These are phyloP conservation scores for Pelargonium fulgidum DNA, from an alignment of 441 rosid species.

Conservation along the genomic window DNA sequence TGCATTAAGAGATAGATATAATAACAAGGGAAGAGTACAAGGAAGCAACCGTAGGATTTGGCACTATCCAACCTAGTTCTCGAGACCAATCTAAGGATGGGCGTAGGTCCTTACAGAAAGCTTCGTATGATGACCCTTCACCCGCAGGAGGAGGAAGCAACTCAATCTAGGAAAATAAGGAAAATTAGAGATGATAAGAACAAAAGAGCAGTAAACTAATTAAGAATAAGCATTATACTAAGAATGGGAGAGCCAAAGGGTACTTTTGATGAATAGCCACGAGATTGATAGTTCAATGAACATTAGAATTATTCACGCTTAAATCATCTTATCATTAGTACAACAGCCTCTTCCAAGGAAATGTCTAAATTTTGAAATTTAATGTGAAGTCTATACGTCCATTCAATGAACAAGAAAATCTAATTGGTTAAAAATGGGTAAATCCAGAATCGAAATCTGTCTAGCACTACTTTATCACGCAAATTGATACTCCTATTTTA, in stretches of 20 bases:
- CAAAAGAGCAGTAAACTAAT: background rate
- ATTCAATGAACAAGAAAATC: background rate
- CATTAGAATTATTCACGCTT: too few species aligned
- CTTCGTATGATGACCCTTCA: constrained; percentile 55
- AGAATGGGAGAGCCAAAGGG: background rate
- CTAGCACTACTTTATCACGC: background rate
- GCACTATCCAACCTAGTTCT: constrained; percentile 57
- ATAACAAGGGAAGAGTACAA: background rate
- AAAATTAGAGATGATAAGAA: background rate
- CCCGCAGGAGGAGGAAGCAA: constrained; percentile 61
- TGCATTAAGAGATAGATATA: constrained; percentile 1
- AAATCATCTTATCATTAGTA: background rate
- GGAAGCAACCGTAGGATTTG: constrained; percentile 31
- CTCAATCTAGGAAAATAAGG: constrained; percentile 36
- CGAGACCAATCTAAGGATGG: constrained; percentile 77
- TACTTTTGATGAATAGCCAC: background rate
- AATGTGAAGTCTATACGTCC: too few species aligned
- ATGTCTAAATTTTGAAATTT: too few species aligned
- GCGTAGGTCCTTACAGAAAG: constrained; percentile 42
- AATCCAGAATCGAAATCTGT: background rate
- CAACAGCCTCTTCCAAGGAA: background rate
- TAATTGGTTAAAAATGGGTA: background rate
- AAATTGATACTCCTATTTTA: background rate
- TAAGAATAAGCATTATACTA: background rate
- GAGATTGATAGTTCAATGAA: too few species aligned